These are phyloP conservation scores for Fusarium nelsonii DNA, from an alignment of 2,329 filamentous ascomycete genomes.

Conservation along the genomic window DNA sequence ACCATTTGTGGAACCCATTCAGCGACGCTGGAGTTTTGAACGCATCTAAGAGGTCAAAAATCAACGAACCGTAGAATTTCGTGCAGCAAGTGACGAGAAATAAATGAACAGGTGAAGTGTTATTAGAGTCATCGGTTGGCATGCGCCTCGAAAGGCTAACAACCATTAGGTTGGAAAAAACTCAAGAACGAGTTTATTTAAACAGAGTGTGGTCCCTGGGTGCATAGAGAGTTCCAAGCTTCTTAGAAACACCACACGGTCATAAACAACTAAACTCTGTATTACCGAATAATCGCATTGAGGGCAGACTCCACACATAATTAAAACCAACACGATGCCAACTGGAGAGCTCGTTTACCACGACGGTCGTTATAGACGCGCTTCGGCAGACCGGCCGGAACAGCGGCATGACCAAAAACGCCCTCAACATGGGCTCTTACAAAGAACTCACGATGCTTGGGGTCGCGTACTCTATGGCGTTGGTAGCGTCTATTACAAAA, in stretches of 20 bases:
- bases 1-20: conserved; percentile 27
- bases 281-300: background rate
- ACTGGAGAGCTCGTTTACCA: conserved; percentile 48
- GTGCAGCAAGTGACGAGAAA: conserved; percentile 21
- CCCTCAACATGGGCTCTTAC: conserved; percentile 45
- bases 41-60: conserved; percentile 23
- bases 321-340: conserved; percentile 36
- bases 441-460: conserved; percentile 55
- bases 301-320: conserved; percentile 10
- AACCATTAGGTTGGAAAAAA: background rate
- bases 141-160: conserved; percentile 24
- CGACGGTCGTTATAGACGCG: conserved; percentile 49
- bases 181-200: conserved; percentile 22
- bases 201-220: conserved; percentile 2
- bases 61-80: conserved; percentile 8
- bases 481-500: conserved; percentile 55
- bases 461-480: conserved; percentile 56
- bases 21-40: conserved; percentile 14
- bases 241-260: background rate
- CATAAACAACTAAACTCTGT: background rate
- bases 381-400: conserved; percentile 31
- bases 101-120: conserved; percentile 16
- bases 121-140: conserved; percentile 26
- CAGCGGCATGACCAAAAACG: conserved; percentile 18
- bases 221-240: background rate